Percentiles rank a stretch among this genome's conserved stretches.
phyloP scores from a whole-genome alignment of 148 eudicot species.

The Dysphania ambrosioides region DNA sequence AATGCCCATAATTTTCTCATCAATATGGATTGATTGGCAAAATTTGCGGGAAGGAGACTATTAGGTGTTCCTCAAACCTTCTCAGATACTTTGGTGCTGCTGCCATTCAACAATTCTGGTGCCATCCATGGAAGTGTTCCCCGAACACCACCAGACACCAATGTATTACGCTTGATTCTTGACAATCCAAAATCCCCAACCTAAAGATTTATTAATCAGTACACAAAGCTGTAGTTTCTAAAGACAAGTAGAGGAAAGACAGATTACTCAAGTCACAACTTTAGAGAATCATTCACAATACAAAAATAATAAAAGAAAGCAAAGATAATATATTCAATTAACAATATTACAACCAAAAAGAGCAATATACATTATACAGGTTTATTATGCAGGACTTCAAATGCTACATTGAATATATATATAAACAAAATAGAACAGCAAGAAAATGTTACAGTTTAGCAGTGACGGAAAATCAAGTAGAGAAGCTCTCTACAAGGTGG shows the following conservation, averaged over 20 bases:
- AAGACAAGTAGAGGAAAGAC: background rate
- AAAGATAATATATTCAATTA: too few relatives aligned
- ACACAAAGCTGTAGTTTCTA: background rate
- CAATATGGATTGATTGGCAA: background rate
- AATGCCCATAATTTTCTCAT: conserved; percentile 17
- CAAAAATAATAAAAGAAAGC: too few relatives aligned
- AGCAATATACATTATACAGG: too few relatives aligned
- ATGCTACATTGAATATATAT: too few relatives aligned
- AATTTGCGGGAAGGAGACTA: background rate
- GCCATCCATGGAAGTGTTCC: conserved; percentile 99
- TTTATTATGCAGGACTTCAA: background rate
- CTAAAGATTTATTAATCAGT: conserved; percentile 35
- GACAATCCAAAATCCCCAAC: conserved; percentile 97
- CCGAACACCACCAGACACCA: conserved; percentile 95
- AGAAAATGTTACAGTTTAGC: background rate
- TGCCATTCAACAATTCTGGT: conserved; percentile 90
- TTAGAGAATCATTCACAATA: too few relatives aligned
- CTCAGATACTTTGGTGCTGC: conserved; percentile 81
- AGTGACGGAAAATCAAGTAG: too few relatives aligned
- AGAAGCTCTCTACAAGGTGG: background rate
- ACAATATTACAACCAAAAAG: too few relatives aligned
- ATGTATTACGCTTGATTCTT: conserved; percentile 88
- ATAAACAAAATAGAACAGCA: background rate
- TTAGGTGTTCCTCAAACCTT: conserved; percentile 46
- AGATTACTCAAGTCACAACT: too few relatives aligned